Percentiles rank a stretch among this genome's conserved stretches.
phyloP scores from a whole-genome alignment of 768 basidiomycete species.

The Agrocybe praecox region DNA sequence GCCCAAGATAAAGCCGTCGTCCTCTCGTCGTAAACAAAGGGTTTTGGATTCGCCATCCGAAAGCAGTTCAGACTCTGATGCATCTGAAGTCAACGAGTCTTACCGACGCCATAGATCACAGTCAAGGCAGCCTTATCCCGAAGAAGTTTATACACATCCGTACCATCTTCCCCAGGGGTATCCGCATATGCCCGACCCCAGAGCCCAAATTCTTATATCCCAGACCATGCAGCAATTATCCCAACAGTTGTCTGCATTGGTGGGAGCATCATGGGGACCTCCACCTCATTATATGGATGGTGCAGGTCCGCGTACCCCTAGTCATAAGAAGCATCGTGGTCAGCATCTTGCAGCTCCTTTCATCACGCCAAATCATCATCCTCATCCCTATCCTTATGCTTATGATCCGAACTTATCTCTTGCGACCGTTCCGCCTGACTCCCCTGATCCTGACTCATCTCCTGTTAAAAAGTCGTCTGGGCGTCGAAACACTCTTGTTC shows the following conservation, averaged over 20 bases:
- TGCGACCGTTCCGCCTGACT: conserved; percentile 54
- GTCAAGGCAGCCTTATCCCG: conserved; percentile 15
- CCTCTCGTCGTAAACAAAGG: conserved; percentile 2
- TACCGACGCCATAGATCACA: neutral
- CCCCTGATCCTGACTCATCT: conserved; percentile 45
- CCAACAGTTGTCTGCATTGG: conserved; percentile 43
- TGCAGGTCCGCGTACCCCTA: conserved; percentile 29
- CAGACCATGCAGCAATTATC: conserved; percentile 49
- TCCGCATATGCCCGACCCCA: conserved; percentile 38
- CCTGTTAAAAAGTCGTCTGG: conserved; percentile 29
- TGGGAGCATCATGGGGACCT: conserved; percentile 26
- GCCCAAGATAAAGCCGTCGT: conserved; percentile 1
- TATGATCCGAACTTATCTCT: conserved; percentile 48
- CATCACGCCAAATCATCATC: conserved; percentile 39
- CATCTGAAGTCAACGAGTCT: conserved; percentile 8
- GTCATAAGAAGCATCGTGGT: conserved; percentile 25
- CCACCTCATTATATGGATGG: conserved; percentile 20
- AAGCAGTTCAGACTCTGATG: conserved; percentile 7
- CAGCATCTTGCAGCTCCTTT: conserved; percentile 22
- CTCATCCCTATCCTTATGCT: conserved; percentile 37
- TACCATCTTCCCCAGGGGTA: conserved; percentile 25
- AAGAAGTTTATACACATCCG: conserved; percentile 21
- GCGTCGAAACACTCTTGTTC: conserved; percentile 39
- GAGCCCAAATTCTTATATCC: conserved; percentile 42
- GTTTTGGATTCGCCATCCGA: conserved; percentile 4